Evolutionary conservation across 345 rosid genomes (phyloP).

Genomic region (Bretschneidera sinensis): DNA sequence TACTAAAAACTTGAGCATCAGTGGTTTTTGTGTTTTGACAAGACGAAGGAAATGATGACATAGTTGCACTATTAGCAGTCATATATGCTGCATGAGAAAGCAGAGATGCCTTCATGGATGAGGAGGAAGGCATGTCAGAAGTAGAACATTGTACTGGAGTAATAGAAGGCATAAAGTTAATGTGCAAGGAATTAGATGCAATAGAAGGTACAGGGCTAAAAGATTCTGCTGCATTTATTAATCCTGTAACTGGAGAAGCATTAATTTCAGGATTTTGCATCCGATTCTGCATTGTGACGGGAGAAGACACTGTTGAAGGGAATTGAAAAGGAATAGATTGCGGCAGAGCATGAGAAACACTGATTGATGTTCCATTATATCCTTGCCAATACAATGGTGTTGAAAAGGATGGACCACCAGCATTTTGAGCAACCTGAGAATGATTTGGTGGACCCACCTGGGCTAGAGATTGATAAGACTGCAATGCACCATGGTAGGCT

Average conservation of each 20-base stretch:
- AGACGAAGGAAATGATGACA: constrained; percentile 15
- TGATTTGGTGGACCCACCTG: constrained; percentile 15
- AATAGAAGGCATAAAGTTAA: constrained; percentile 5
- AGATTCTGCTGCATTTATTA: constrained; percentile 20
- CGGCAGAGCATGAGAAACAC: constrained; percentile 12
- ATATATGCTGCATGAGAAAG: constrained; percentile 15
- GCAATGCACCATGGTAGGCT: constrained; percentile 13
- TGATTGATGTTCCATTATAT: constrained; percentile 12
- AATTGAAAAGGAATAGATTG: constrained; percentile 17
- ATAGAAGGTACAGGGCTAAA: constrained; percentile 1
- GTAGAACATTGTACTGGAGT: constrained; percentile 10
- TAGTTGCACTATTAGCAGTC: constrained; percentile 5
- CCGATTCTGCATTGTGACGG: constrained; percentile 17
- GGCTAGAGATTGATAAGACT: constrained; percentile 14
- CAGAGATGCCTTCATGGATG: constrained; percentile 5
- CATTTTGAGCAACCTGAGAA: constrained; percentile 18
- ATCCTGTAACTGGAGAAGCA: constrained; percentile 15
- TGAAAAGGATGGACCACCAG: constrained; percentile 17
- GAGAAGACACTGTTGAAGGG: constrained; percentile 15
- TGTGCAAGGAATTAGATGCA: constrained; percentile 11
- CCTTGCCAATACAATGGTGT: constrained; percentile 19
- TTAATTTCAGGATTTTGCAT: constrained; percentile 5
- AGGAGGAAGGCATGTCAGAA: constrained; percentile 7
- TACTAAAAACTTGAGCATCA: constrained; percentile 15
- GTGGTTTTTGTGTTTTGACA: constrained; percentile 6